Conservation (phyloP, 768 basidiomycete genomes). For the Russula abietina region DNA sequence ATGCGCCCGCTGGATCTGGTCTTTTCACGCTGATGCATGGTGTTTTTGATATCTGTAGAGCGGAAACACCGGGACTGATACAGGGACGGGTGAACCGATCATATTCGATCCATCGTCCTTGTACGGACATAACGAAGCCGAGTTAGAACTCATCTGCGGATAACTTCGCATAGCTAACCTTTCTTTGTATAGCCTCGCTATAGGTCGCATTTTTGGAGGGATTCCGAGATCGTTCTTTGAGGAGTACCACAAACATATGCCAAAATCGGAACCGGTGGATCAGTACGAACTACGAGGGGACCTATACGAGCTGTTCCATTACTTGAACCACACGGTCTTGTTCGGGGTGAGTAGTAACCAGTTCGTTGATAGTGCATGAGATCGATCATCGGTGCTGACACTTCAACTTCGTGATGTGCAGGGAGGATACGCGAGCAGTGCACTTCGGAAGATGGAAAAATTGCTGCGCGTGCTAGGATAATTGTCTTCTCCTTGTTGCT, state of each 20-base stretch:
- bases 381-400: not conserved
- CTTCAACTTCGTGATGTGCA: slow-evolving; percentile 13
- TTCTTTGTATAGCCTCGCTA: slow-evolving; percentile 51
- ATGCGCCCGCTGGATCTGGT: not conserved
- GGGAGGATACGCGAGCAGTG: slow-evolving; percentile 51
- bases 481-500: not conserved
- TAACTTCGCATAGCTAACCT: not conserved
- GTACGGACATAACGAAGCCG: slow-evolving; percentile 77
- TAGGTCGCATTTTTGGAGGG: slow-evolving; percentile 74
- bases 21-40: not conserved
- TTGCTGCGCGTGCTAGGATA: slow-evolving; percentile 36
- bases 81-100: slow-evolving; percentile 47
- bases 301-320: slow-evolving; percentile 75
- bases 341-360: slow-evolving; percentile 61
- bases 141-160: slow-evolving; percentile 41
- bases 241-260: slow-evolving; percentile 58
- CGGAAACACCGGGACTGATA: slow-evolving; percentile 65
- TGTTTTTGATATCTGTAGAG: slow-evolving; percentile 42
- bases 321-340: slow-evolving; percentile 72
- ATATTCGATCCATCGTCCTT: slow-evolving; percentile 78
- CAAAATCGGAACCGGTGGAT: slow-evolving; percentile 58
- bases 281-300: slow-evolving; percentile 60
- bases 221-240: slow-evolving; percentile 57
- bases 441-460: slow-evolving; percentile 43
- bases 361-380: not conserved